A percentile compares a stretch with the other conserved stretches of the same genome.
These are phyloP conservation scores for Aleurites moluccanus DNA, from an alignment of 441 rosid species.

Conservation along the genomic window DNA sequence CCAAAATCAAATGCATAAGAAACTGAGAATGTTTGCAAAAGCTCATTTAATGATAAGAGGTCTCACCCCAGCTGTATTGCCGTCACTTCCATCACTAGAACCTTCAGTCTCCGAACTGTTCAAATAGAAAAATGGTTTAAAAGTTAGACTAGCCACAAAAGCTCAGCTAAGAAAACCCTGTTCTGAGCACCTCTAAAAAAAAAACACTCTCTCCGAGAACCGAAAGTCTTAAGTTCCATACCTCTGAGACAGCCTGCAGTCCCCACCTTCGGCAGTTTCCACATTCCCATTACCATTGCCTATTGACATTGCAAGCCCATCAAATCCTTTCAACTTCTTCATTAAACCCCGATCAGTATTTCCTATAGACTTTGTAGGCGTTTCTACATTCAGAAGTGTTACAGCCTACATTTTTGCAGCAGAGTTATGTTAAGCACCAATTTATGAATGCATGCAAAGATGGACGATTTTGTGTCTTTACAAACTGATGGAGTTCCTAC, in stretches of 20 bases:
- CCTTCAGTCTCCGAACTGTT: slow-evolving; percentile 62
- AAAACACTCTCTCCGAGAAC: no score
- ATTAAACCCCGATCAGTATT: slow-evolving; percentile 56
- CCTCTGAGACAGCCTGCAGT: slow-evolving; percentile 59
- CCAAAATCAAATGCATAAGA: background rate
- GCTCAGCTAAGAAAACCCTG: background rate
- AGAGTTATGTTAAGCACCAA: slow-evolving; percentile 22
- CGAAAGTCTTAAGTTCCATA: slow-evolving; percentile 25
- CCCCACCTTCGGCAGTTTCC: slow-evolving; percentile 46
- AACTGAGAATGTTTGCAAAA: background rate
- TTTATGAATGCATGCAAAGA: background rate
- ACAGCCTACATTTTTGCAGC: slow-evolving; percentile 48
- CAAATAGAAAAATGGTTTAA: slow-evolving; percentile 16
- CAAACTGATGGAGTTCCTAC: background rate
- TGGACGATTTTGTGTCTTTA: background rate
- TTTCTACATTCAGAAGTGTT: slow-evolving; percentile 44
- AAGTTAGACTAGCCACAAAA: slow-evolving; percentile 13
- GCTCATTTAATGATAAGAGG: slow-evolving; percentile 1
- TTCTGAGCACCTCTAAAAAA: background rate
- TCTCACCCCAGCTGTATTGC: slow-evolving; percentile 60
- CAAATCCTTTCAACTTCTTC: slow-evolving; percentile 83
- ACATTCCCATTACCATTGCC: slow-evolving; percentile 52
- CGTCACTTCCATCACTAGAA: slow-evolving; percentile 67
- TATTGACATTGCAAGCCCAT: slow-evolving; percentile 81
- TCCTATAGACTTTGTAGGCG: slow-evolving; percentile 67